Percentiles rank a stretch among this genome's conserved stretches.
Evolutionary conservation across 2,329 filamentous ascomycete species (phyloP).

Genomic region (Didymella lethalis): DNA sequence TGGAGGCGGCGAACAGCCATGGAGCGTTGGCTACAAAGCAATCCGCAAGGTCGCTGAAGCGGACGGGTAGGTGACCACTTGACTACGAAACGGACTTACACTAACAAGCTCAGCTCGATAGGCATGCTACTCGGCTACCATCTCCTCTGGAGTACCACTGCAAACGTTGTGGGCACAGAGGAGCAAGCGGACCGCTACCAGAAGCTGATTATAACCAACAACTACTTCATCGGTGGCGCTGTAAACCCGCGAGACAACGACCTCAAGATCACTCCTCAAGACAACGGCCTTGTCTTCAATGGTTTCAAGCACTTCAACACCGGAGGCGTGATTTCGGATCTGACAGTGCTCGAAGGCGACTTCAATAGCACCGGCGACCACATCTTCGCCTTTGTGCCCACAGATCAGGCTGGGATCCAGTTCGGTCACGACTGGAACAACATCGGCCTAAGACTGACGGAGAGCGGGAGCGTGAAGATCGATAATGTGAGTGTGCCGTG

Average conservation of each 20-base stretch:
- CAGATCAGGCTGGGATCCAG: conserved; percentile 64
- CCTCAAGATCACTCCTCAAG: conserved; percentile 63
- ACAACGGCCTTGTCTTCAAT: conserved; percentile 65
- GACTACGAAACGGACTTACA: not conserved
- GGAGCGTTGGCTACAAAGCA: conserved; percentile 64
- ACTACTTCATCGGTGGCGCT: conserved; percentile 70
- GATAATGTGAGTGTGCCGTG: conserved; percentile 65
- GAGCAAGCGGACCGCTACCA: conserved; percentile 67
- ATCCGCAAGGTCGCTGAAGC: conserved; percentile 70
- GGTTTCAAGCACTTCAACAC: conserved; percentile 73
- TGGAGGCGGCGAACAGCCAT: conserved; percentile 62
- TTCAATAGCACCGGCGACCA: conserved; percentile 66
- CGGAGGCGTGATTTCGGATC: conserved; percentile 70
- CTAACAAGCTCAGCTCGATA: conserved; percentile 53
- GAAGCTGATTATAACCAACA: conserved; percentile 67
- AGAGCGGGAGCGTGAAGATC: conserved; percentile 70
- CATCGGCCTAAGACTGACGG: conserved; percentile 68
- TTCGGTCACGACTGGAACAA: conserved; percentile 71
- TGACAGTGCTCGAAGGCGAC: conserved; percentile 71
- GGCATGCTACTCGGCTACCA: conserved; percentile 73
- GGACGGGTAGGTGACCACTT: conserved; percentile 59
- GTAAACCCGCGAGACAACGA: conserved; percentile 72
- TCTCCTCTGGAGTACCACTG: conserved; percentile 69
- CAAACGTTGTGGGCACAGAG: conserved; percentile 66
- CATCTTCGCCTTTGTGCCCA: conserved; percentile 69